Conservation (phyloP, 139 green algal genomes). For the Zygnema circumcarinatum region DNA sequence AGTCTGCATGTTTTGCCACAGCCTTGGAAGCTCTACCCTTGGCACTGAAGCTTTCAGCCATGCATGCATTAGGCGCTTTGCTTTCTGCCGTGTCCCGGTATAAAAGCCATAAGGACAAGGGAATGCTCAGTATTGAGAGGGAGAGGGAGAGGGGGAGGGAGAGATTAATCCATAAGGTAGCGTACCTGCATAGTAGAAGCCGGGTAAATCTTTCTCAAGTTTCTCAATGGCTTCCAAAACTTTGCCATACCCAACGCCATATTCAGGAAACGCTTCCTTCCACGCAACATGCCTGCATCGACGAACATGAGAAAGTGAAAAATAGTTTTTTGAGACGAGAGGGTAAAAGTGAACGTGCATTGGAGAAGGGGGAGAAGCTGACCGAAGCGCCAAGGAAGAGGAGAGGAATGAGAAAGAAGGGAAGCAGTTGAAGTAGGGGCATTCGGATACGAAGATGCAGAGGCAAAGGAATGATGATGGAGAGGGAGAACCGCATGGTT, state of each 20-base stretch:
- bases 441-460: too few species aligned
- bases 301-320: not conserved
- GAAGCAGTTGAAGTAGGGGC: too few species aligned
- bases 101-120: too few species aligned
- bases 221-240: constrained; percentile 44
- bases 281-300: constrained; percentile 56
- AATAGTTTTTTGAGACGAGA: not conserved
- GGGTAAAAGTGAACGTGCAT: not conserved
- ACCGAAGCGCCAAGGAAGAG: not conserved
- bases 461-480: too few species aligned
- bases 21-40: too few species aligned
- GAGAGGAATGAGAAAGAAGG: too few species aligned
- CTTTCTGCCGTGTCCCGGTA: too few species aligned
- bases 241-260: constrained; percentile 47
- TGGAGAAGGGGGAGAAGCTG: not conserved
- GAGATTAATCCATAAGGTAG: not conserved
- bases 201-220: constrained; percentile 52
- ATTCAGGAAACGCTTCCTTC: constrained; percentile 54
- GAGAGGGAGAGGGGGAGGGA: not conserved
- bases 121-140: too few species aligned
- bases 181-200: constrained; percentile 54
- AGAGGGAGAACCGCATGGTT: too few species aligned
- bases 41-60: too few species aligned
- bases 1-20: too few species aligned
- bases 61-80: too few species aligned